Evolutionary conservation across 73 alveolate species (phyloP).

Genomic region (Strombidium stylifer): DNA sequence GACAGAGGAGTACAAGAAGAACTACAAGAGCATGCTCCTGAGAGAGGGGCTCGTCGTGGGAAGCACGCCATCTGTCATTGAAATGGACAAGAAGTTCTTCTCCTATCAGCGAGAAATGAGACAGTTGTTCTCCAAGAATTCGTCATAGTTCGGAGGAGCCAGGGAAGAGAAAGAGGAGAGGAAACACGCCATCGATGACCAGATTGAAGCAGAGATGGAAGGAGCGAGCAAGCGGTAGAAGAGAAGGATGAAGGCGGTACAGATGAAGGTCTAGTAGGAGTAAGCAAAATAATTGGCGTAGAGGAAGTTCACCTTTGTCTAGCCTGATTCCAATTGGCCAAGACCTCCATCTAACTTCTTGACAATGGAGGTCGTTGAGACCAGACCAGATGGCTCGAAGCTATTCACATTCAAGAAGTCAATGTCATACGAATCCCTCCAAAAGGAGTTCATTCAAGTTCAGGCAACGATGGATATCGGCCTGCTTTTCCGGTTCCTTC

Average conservation of each 20-base stretch:
- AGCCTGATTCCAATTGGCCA: slow-evolving; percentile 54
- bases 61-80: slow-evolving; percentile 4
- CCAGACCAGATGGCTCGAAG: slow-evolving; percentile 39
- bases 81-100: slow-evolving; percentile 50
- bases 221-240: neutral
- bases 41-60: slow-evolving; percentile 12
- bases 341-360: too few species aligned
- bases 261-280: slow-evolving; percentile 19
- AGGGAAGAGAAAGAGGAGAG: slow-evolving; percentile 50
- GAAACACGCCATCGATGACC: slow-evolving; percentile 2
- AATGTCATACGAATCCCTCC: slow-evolving; percentile 17
- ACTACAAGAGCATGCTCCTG: slow-evolving; percentile 7
- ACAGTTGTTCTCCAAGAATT: slow-evolving; percentile 29
- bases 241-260: slow-evolving; percentile 1
- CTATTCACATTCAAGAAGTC: slow-evolving; percentile 38
- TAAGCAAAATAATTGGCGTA: slow-evolving; percentile 24
- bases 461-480: slow-evolving; percentile 47
- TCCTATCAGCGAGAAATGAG: slow-evolving; percentile 39
- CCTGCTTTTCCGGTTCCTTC: slow-evolving; percentile 44
- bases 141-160: slow-evolving; percentile 21
- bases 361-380: slow-evolving; percentile 9
- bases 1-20: neutral
- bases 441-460: slow-evolving; percentile 46
- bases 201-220: slow-evolving; percentile 17
- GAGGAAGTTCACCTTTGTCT: slow-evolving; percentile 44